A percentile compares a stretch with the other conserved stretches of the same genome.
Conservation (phyloP, 192 early-diverging fungal genomes). For the Pilobolus umbonatus region DNA sequence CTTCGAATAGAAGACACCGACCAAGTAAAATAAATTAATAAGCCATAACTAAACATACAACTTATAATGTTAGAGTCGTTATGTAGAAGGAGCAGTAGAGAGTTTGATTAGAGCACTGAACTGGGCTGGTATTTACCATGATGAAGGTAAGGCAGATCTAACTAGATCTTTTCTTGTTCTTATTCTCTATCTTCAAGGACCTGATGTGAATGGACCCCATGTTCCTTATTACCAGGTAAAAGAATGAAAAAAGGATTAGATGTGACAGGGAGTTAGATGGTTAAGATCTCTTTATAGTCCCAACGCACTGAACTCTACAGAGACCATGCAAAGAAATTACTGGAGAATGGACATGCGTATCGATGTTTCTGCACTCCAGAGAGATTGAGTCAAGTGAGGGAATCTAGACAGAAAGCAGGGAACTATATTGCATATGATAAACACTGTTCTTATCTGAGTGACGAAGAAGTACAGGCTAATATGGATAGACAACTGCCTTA, state of each 20-base stretch:
- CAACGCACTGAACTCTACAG: conserved; percentile 70
- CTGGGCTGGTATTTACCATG: conserved; percentile 73
- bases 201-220: conserved; percentile 47
- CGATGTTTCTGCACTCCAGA: conserved; percentile 83
- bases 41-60: background rate
- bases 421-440: conserved; percentile 70
- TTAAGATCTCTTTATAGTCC: conserved; percentile 58
- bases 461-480: conserved; percentile 60
- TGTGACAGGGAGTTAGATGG: too few species aligned
- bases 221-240: conserved; percentile 67
- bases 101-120: conserved; percentile 58
- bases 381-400: conserved; percentile 57
- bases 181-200: conserved; percentile 38
- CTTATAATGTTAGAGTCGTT: conserved; percentile 47
- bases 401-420: conserved; percentile 49
- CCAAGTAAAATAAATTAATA: conserved; percentile 35
- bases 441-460: conserved; percentile 66
- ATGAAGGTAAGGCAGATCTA: conserved; percentile 53
- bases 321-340: conserved; percentile 56
- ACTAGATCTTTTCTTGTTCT: conserved; percentile 4
- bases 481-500: conserved; percentile 50
- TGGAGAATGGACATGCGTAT: conserved; percentile 73
- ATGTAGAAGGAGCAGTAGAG: conserved; percentile 69
- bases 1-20: conserved; percentile 96
- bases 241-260: too few species aligned